These are phyloP conservation scores for Mycena amicta DNA, from an alignment of 768 basidiomycete species.

Conservation along the genomic window DNA sequence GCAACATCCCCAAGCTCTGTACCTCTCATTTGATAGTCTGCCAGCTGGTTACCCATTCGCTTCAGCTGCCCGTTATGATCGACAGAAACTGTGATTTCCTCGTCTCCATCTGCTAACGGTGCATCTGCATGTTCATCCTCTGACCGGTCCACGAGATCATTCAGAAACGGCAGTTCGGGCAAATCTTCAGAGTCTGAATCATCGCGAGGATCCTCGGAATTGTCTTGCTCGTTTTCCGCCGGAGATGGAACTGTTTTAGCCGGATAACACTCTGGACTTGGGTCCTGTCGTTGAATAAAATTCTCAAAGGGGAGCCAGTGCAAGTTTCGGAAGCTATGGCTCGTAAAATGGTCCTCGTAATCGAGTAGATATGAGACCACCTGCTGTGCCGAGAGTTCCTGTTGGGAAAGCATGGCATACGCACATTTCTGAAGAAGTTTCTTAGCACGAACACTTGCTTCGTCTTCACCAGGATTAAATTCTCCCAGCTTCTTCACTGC, in stretches of 20 bases:
- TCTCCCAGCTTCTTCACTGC: slow-evolving; percentile 1
- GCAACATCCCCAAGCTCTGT: background rate
- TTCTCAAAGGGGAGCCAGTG: background rate
- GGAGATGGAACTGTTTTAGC: background rate
- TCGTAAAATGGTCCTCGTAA: slow-evolving; percentile 5
- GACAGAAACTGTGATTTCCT: background rate
- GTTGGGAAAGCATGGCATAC: slow-evolving; percentile 1
- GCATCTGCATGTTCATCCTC: background rate
- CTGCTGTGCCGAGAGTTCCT: slow-evolving; percentile 2
- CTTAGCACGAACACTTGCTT: background rate
- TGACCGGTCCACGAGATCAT: background rate
- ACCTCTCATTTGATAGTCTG: background rate
- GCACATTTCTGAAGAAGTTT: background rate
- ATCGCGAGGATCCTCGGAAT: background rate
- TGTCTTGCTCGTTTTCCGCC: background rate
- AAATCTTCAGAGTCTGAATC: background rate
- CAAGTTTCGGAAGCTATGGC: background rate
- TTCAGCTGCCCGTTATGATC: background rate
- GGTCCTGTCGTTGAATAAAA: background rate
- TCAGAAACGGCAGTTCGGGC: background rate
- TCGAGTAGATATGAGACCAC: slow-evolving; percentile 1
- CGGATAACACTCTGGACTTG: background rate
- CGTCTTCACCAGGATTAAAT: background rate
- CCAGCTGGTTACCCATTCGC: background rate
- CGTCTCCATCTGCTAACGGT: background rate